Evolutionary conservation across 2,329 filamentous ascomycete species (phyloP), one percentile per base, ranked within the genome.

Genomic region (Paecilomyces sp.): DNA sequence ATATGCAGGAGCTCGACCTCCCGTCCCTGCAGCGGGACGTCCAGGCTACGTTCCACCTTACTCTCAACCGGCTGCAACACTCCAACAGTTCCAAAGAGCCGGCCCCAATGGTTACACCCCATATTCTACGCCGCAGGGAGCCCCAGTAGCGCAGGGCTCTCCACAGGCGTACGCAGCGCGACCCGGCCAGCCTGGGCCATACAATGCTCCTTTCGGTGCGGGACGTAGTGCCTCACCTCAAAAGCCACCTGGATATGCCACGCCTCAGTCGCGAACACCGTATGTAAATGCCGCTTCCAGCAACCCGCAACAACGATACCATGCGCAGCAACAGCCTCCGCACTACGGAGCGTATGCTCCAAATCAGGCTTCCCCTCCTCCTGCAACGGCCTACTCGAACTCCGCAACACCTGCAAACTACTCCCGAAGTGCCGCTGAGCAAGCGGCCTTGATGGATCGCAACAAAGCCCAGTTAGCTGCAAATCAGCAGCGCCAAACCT

Each of bases 1-100:
- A 54, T 72, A 71, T 61, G 57, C 66, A 8, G 68, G 66, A 22
- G 61, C 67, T 56, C 72, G 74, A 41, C 71, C 73, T 25, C 69
- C 74, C 5, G 65, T 66, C 30, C 74, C 74, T 11, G 72, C 72
- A 52, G 66, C 71, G 11, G 74, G 75, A 59, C 73, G 76, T 15
- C 69, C 74, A 30, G 67, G 65, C 13, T 77, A 72, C 60, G 62
- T 70, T 56, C 69, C 70, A 15, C 71, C 72, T 41, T 76, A 74
- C 59, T 63, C 74, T 36, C 70, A 74, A 57, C 58, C 67, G 24
- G 68, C 61, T 9, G 67, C 69, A 56, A 72, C 72, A 54, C 68
- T 71, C n/a, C 71, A 70, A 52, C 76, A 75, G 60, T 76, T 75
- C 61, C 76, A 78, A 63, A 73, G 77, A 15, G 66, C 74, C 18